These are phyloP conservation scores for Podila clonocystis DNA, from an alignment of 192 early-diverging fungal genomes.

Conservation along the genomic window DNA sequence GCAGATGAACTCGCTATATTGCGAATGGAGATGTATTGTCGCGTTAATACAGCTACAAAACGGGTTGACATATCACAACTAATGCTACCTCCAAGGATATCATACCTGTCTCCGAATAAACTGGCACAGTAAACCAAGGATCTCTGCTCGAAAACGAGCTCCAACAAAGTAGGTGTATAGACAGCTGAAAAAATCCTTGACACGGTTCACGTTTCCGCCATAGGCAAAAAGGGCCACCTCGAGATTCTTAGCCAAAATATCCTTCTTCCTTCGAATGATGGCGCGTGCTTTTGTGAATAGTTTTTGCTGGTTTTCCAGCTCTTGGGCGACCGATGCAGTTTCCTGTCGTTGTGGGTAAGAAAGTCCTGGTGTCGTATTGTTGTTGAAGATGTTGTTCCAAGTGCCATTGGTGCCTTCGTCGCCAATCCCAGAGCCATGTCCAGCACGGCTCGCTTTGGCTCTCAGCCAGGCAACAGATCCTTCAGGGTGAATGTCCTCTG, in stretches of 20 bases:
- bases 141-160: slow-evolving; percentile 57
- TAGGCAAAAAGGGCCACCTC: slow-evolving; percentile 30
- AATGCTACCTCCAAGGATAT: neutral
- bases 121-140: slow-evolving; percentile 58
- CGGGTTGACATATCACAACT: neutral
- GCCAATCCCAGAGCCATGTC: slow-evolving; percentile 1
- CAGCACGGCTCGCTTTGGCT: neutral
- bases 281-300: slow-evolving; percentile 24
- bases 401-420: neutral
- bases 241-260: slow-evolving; percentile 35
- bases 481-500: neutral
- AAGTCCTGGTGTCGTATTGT: no score
- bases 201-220: slow-evolving; percentile 31
- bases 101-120: slow-evolving; percentile 60
- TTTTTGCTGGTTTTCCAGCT: slow-evolving; percentile 29
- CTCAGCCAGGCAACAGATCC: slow-evolving; percentile 10
- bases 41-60: neutral
- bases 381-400: no score
- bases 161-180: slow-evolving; percentile 58
- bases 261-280: slow-evolving; percentile 34
- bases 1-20: slow-evolving; percentile 55
- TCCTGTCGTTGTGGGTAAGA: neutral
- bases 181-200: slow-evolving; percentile 59
- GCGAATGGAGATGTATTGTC: neutral
- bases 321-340: slow-evolving; percentile 11